Evolutionary conservation across 1,139 yeast species (phyloP).

Genomic region (Suhomyces bokatorum): DNA sequence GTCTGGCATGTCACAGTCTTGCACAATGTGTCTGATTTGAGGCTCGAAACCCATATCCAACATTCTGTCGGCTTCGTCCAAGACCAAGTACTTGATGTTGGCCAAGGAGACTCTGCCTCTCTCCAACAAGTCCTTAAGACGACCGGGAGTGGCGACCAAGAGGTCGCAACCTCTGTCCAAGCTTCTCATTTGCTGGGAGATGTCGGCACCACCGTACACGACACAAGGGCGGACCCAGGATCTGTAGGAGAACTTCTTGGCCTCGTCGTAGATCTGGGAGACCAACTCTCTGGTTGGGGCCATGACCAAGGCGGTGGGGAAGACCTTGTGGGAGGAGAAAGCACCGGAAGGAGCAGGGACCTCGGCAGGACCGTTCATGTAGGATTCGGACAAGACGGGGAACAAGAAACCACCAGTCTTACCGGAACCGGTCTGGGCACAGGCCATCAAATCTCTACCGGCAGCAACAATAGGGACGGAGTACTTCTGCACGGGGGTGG

Average conservation of each 20-base stretch:
- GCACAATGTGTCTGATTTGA: slow-evolving; percentile 91
- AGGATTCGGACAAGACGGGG: slow-evolving; percentile 95
- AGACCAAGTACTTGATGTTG: slow-evolving; percentile 93
- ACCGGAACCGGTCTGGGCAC: slow-evolving; percentile 99
- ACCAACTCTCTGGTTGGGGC: slow-evolving; percentile 99
- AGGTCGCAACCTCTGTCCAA: slow-evolving; percentile 94
- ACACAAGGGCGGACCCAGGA: slow-evolving; percentile 96
- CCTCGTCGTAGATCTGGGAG: slow-evolving; percentile 93
- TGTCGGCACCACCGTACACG: slow-evolving; percentile 98
- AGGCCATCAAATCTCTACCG: slow-evolving; percentile 98
- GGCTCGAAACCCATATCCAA: slow-evolving; percentile 98
- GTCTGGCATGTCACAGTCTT: slow-evolving; percentile 96
- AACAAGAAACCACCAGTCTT: slow-evolving; percentile 99
- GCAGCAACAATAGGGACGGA: slow-evolving; percentile 95
- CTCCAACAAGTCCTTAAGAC: slow-evolving; percentile 96
- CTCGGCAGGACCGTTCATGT: slow-evolving; percentile 82
- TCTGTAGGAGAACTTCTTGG: slow-evolving; percentile 94
- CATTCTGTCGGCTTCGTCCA: slow-evolving; percentile 97
- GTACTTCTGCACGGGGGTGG: slow-evolving; percentile 98
- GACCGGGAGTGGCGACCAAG: slow-evolving; percentile 96
- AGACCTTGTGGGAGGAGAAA: slow-evolving; percentile 72
- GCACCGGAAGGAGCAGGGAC: slow-evolving; percentile 55
- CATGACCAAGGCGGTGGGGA: slow-evolving; percentile 90
- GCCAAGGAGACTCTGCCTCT: slow-evolving; percentile 90
- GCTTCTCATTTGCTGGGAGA: slow-evolving; percentile 95